Base-by-base conservation (phyloP, 208 protist genomes). In the Trypanosomatidae sp. region DNA sequence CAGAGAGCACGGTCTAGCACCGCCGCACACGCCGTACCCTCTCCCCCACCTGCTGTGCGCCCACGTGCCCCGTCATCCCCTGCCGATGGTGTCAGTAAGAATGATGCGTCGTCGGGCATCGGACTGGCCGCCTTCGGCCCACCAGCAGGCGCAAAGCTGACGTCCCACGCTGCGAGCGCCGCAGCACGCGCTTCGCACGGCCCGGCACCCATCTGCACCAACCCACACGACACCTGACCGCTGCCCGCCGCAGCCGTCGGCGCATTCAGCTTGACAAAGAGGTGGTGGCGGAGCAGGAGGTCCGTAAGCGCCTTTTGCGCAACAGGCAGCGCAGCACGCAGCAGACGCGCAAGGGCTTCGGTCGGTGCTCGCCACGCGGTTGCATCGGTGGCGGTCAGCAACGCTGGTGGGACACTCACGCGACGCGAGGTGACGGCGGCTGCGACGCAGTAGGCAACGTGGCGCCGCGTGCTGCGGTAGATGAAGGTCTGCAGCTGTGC, bases 401-500 rank as follows among this genome's bases (percentile, higher is more conserved):
- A 25, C 1, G 56, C 15, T 28, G 80, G 60, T n/a, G 30, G 33
- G 25, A n/a, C n/a, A n/a, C n/a, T n/a, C n/a, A n/a, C n/a, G n/a
- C n/a, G n/a, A n/a, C 78, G 71, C 22, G 56, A 25, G 58, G 76
- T 66, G 1, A 74, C 64, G 62, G 72, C 82, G 5, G 84, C 80
- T 3, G 77, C 68, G 46, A 81, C 15, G 65, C 77, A 78, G 55
- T 79, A 79, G 41, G 81, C 81, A 22, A 93, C 68, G 71, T 93
- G 83, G 41, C 73, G 80, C 25, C 85, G 78, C 33, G 89, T 85
- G 47, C 72, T 77, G 55, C 71, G 66, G 65, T 78, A 80, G 7
- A 79, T 66, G 60, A 86, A 91, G 25, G 44, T 43, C 50, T 83
- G 77, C 50, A 91, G 76, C 59, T 91, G 80, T 30, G 82, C 83